phyloP scores from a whole-genome alignment of 2,329 filamentous ascomycete genomes.

The Ceratocystis diversiconidia region DNA sequence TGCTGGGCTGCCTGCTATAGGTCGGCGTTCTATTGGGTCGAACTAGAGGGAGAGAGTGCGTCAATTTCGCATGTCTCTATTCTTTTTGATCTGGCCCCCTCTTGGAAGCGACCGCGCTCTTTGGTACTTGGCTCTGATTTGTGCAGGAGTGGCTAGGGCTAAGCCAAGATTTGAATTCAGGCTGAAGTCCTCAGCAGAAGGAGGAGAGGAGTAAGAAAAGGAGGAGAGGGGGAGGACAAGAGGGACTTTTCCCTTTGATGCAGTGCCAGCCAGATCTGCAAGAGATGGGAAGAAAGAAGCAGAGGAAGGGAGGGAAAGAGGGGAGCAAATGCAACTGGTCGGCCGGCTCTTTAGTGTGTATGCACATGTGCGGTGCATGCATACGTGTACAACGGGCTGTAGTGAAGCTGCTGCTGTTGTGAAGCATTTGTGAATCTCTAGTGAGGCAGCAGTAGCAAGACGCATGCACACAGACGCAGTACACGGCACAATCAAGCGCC shows the following conservation, averaged over 20 bases:
- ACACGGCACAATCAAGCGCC: neutral
- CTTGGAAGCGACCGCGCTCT: neutral
- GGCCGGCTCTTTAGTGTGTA: neutral
- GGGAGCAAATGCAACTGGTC: neutral
- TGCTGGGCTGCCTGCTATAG: neutral
- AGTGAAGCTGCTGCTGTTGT: neutral
- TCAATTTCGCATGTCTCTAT: neutral
- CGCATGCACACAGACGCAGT: neutral
- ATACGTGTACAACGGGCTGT: neutral
- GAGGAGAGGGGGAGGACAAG: neutral
- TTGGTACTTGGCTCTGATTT: neutral
- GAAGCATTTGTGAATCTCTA: constrained; percentile 2
- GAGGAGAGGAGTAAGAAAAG: neutral
- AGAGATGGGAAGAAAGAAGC: neutral
- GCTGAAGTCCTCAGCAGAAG: neutral
- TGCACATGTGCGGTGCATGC: neutral
- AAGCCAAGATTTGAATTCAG: neutral
- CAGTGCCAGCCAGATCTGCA: neutral
- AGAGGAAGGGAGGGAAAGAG: neutral
- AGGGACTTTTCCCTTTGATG: neutral
- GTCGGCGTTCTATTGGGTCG: neutral
- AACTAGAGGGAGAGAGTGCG: neutral
- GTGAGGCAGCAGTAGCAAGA: neutral
- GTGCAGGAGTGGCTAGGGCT: neutral
- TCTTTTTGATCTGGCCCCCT: neutral